Evolutionary conservation across 768 basidiomycete genomes (phyloP), one percentile per base, ranked within the genome.

Genomic region (Rhizopogon vulgaris): DNA sequence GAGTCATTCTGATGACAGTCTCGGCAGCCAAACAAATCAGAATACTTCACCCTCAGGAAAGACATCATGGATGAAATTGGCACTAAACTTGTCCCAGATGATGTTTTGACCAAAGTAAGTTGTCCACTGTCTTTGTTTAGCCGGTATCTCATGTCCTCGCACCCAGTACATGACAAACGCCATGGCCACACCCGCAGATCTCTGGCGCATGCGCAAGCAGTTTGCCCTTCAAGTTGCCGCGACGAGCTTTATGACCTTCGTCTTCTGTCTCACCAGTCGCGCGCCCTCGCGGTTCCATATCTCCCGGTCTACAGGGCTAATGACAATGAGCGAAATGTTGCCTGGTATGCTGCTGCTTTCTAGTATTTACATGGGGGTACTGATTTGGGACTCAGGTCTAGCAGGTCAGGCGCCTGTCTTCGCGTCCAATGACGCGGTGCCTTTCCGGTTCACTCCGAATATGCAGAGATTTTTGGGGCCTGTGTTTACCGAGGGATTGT

Each of bases 121-220:
- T 39, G 49, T 28, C 10, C 17, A 40, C 2, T 14, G 17, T 32
- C 38, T 17, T 27, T 37, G 8, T 28, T 6, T 30, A 9, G 6
- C 9, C n/a, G 22, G 9, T 49, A 17, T 12, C 38, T 32, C 38
- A 18, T 38, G 34, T 22, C 39, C 42, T 49, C 25, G 55, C 49
- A 46, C 3, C 34, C 51, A 99, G 96, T 98, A 94, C 66, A 90
- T 99, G 88, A 76, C 83, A 38, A 81, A 80, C 32, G 86, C 87
- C 22, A 95, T 97, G 90, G 72, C 78, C 41, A 79, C 78, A 2
- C 83, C 94, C 4, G 80, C 82, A 52, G 90, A 94, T 60, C 77
- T 98, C 3, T 99, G 95, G 95, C 79, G 90, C 54, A 93, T 98
- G 83, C 84, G 96, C 54, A 98, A 96, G 71, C 94, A 97, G 69